A percentile compares a stretch with the other conserved stretches of the same genome.
Evolutionary conservation across 371 early-diverging fungal species (phyloP).

Genomic region (Saksenaea oblongispora): DNA sequence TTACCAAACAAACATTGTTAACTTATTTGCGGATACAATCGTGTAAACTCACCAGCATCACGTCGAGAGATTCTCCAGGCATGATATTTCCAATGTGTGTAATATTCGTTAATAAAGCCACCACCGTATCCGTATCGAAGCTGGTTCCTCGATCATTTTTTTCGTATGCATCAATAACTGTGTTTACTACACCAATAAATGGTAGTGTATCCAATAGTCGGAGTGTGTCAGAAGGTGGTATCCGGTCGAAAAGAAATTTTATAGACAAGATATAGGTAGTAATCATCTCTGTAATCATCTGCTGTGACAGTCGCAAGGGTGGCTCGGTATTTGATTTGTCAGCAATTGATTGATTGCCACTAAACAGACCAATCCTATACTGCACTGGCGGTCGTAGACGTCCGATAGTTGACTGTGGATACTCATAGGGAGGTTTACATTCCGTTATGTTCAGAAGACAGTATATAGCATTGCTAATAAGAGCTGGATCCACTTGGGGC

Average conservation of each 20-base stretch:
- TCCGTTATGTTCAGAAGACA: conserved; percentile 2
- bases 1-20: not conserved
- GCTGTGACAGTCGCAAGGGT: not conserved
- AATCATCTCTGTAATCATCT: conserved; percentile 1
- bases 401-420: not conserved
- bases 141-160: conserved; percentile 3
- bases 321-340: not conserved
- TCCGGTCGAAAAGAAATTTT: conserved; percentile 25
- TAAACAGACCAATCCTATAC: conserved; percentile 3
- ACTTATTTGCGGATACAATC: not conserved
- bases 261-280: conserved; percentile 2
- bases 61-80: conserved; percentile 15
- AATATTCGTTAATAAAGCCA: conserved; percentile 36
- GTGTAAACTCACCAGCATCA: conserved; percentile 10
- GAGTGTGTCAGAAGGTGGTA: not conserved
- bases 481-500: not conserved
- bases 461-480: not conserved
- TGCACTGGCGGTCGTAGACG: not conserved
- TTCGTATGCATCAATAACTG: conserved; percentile 5
- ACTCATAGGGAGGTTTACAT: conserved; percentile 11
- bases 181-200: conserved; percentile 15
- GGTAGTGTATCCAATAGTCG: conserved; percentile 6
- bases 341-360: not conserved
- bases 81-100: conserved; percentile 25
- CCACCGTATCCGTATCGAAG: conserved; percentile 9